Evolutionary conservation across 2,329 filamentous ascomycete genomes (phyloP).

Genomic region (Trichoderma sp.): DNA sequence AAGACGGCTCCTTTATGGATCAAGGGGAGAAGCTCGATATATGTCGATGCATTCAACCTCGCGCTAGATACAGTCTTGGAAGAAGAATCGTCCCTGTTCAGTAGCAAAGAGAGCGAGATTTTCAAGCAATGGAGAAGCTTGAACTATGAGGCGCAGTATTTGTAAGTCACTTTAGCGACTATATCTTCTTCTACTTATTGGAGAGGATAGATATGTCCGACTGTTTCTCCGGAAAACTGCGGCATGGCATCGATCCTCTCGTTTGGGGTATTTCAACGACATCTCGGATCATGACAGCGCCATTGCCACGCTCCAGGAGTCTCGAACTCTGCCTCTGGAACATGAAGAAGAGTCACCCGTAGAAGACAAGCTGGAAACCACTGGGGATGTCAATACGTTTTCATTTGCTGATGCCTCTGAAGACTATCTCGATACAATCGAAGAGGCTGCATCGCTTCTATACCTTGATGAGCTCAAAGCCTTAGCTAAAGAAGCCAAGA

Average conservation of each 20-base stretch:
- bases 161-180: conserved; percentile 55
- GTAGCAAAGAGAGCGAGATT: conserved; percentile 71
- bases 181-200: not conserved
- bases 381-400: conserved; percentile 56
- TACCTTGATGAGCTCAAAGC: conserved; percentile 84
- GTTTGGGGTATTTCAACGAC: conserved; percentile 77
- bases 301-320: conserved; percentile 61
- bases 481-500: conserved; percentile 81
- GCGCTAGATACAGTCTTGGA: conserved; percentile 85
- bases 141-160: conserved; percentile 82
- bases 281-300: conserved; percentile 71
- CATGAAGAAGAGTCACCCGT: conserved; percentile 11
- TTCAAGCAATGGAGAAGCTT: conserved; percentile 74
- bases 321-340: conserved; percentile 51
- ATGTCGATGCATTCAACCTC: conserved; percentile 95
- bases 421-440: conserved; percentile 69
- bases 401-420: conserved; percentile 79
- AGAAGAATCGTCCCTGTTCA: conserved; percentile 85
- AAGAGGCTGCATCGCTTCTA: conserved; percentile 79
- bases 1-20: conserved; percentile 56
- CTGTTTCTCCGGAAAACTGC: conserved; percentile 90
- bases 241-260: conserved; percentile 81
- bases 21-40: conserved; percentile 81
- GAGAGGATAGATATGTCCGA: conserved; percentile 69
- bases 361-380: conserved; percentile 37